A percentile compares a stretch with the other conserved stretches of the same genome.
Evolutionary conservation across 768 basidiomycete genomes (phyloP).

Genomic region (Lactarius deliciosus): DNA sequence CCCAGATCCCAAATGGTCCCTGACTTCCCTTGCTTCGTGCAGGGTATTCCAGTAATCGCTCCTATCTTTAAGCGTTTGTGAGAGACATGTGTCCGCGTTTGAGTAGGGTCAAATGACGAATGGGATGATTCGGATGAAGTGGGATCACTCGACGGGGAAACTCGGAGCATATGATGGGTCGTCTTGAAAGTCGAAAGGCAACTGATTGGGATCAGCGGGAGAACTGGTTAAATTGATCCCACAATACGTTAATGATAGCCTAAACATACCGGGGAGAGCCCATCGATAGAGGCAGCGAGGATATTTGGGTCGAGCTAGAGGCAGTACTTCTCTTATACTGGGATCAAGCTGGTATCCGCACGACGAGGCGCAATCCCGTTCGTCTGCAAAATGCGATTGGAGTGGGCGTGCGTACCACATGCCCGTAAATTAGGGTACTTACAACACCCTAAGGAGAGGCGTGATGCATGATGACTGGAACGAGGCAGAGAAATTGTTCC

Average conservation of each 20-base stretch:
- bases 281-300: background rate
- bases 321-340: background rate
- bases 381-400: background rate
- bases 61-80: background rate
- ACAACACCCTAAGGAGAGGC: background rate
- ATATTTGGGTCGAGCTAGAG: background rate
- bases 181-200: background rate
- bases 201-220: background rate
- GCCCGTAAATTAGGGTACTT: background rate
- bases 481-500: too few relatives aligned
- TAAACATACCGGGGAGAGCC: background rate
- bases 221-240: background rate
- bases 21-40: background rate
- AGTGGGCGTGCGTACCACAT: background rate
- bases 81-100: background rate
- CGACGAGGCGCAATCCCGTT: background rate
- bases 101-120: background rate
- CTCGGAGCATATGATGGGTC: background rate
- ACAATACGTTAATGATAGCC: background rate
- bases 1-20: background rate
- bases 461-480: too few relatives aligned
- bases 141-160: background rate
- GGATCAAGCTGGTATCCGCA: background rate
- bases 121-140: background rate
- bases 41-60: background rate